Conservation (phyloP, 495 filamentous ascomycete species). For the Talaromyces liani region DNA sequence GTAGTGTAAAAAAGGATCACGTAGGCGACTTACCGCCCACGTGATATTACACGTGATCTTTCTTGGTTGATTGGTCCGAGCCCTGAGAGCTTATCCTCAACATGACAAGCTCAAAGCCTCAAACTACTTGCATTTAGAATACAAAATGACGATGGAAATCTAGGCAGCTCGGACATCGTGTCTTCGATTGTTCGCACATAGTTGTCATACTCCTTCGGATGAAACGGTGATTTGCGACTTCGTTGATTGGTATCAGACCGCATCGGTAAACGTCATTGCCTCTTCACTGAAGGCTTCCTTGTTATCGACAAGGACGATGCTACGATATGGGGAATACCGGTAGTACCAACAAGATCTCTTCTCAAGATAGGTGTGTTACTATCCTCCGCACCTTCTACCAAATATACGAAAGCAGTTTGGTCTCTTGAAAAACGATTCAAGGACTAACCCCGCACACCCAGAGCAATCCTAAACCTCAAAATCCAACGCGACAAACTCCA, state of each 20-base stretch:
- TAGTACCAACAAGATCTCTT: slow-evolving; percentile 62
- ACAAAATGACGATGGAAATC: background rate
- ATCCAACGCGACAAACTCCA: slow-evolving; percentile 94
- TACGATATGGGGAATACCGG: slow-evolving; percentile 56
- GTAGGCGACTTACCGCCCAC: too few relatives aligned
- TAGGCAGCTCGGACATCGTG: background rate
- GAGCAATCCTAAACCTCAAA: slow-evolving; percentile 94
- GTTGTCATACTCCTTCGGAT: background rate
- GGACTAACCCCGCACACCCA: slow-evolving; percentile 21
- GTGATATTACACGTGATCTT: too few relatives aligned
- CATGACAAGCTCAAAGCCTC: background rate
- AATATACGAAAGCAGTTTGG: background rate
- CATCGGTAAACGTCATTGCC: slow-evolving; percentile 2
- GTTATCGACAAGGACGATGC: slow-evolving; percentile 21
- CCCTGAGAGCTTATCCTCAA: too few relatives aligned
- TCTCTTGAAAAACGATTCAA: background rate
- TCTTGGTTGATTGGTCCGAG: too few relatives aligned
- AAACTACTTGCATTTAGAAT: background rate
- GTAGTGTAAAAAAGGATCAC: too few relatives aligned
- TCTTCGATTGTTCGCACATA: background rate
- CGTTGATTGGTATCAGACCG: background rate
- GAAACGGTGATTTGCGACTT: background rate
- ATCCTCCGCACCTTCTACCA: background rate
- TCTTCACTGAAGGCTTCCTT: background rate
- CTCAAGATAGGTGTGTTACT: slow-evolving; percentile 54